These are phyloP conservation scores for Trichoderma atroviride DNA, from an alignment of 2,329 filamentous ascomycete genomes.

Conservation along the genomic window DNA sequence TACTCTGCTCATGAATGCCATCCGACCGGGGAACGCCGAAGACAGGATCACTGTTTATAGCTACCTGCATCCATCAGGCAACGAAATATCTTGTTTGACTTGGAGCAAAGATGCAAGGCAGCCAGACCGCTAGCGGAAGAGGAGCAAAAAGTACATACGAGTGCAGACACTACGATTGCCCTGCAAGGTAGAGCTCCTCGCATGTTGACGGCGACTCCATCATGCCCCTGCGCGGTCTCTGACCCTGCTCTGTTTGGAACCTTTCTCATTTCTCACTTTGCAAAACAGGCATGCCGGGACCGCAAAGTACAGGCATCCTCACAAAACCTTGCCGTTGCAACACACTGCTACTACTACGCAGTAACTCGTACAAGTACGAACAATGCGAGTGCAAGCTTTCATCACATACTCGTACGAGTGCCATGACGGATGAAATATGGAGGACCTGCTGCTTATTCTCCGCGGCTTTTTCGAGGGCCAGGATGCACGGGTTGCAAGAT, in stretches of 20 bases:
- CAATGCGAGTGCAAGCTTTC: neutral
- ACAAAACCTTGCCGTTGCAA: neutral
- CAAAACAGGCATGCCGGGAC: neutral
- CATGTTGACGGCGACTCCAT: slow-evolving; percentile 12
- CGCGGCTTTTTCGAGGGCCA: slow-evolving; percentile 2
- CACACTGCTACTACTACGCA: neutral
- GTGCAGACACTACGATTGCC: neutral
- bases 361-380: neutral
- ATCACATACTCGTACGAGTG: neutral
- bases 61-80: slow-evolving; percentile 2
- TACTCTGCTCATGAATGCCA: neutral
- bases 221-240: neutral
- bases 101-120: neutral
- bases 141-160: neutral
- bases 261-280: slow-evolving; percentile 11
- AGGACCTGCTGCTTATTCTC: slow-evolving; percentile 8
- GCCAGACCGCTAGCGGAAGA: neutral
- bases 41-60: neutral
- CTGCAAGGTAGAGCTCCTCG: neutral
- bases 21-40: neutral
- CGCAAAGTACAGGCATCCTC: neutral
- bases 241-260: neutral
- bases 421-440: neutral
- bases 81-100: neutral
- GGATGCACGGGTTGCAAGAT: slow-evolving; percentile 3